Evolutionary conservation across 257 asterid genomes (phyloP), one percentile per base, ranked within the genome.

Genomic region (Petunia secreta): DNA sequence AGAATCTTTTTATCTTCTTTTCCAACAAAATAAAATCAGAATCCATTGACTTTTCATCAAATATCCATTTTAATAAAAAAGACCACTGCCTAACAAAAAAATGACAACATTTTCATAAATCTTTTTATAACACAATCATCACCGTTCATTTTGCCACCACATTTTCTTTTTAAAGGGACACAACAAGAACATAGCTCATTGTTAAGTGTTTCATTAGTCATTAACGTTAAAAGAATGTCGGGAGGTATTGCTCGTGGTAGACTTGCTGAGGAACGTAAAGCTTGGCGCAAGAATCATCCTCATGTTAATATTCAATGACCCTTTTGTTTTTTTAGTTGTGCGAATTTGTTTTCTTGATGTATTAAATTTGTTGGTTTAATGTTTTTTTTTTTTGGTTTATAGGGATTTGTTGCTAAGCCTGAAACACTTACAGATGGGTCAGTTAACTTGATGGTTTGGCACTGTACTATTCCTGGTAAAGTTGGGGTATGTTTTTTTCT

Each of bases 261-360:
- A 11, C 94, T 94, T 62, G 86, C 97, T 0, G 97, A 94, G 84
- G 97, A 94, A 79, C 92, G 98, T 60, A 94, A 94, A 81, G 87
- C 96, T 48, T 94, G 98, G 98, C 85, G 97, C 80, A 94, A 89
- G 81, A 94, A 92, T 83, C 98, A 94, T 71, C 98, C 98, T 3
- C 97, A 92, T 75, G 98, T 94, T 71, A 84, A 91, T 25, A 82
- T 82, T 68, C 50, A 48, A 9, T 64, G 6, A 34, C 44, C 60
- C 77, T 63, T 82, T 64, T 43, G 1, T 63, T 25, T 3, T 67
- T 64, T 81, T 0, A 25, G 10, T 16, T 50, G 39, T 11, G 14
- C 9, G 73, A 38, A 15, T 59, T 34, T 0, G 57, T 4, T 41
- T 16, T 25, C 25, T 15, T 74, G 41, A 3, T 15, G 69, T 54